phyloP scores from a whole-genome alignment of 352 stramenopile species.

The Globisporangium viniferum region DNA sequence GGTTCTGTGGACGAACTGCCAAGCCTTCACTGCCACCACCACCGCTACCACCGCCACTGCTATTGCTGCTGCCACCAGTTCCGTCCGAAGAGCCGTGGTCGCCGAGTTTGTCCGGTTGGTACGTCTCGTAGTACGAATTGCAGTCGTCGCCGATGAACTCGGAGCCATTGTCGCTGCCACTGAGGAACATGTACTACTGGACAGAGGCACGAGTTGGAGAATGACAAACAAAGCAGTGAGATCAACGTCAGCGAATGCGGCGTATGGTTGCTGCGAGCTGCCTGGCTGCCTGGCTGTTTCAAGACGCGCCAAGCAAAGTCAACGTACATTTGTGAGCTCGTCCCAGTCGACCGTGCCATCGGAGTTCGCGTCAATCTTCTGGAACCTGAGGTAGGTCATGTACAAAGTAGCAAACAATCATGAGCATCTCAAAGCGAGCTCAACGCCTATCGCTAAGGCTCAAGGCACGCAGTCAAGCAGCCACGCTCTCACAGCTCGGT shows the following conservation, averaged over 20 bases:
- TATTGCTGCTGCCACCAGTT: background rate
- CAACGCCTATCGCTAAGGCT: background rate
- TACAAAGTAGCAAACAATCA: background rate
- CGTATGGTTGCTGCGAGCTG: background rate
- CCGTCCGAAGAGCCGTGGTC: conserved; percentile 17
- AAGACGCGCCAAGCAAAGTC: background rate
- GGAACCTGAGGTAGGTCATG: conserved; percentile 39
- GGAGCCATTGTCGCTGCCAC: conserved; percentile 53
- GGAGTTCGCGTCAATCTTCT: conserved; percentile 88
- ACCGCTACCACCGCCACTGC: background rate
- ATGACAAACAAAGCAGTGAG: background rate
- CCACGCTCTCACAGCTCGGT: conserved; percentile 59
- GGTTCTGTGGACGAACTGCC: conserved; percentile 22
- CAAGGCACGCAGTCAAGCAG: background rate
- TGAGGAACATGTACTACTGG: conserved; percentile 82
- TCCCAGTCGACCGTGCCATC: conserved; percentile 88
- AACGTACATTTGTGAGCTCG: conserved; percentile 78
- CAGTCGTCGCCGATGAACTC: conserved; percentile 65
- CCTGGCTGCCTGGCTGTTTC: background rate
- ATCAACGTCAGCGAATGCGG: background rate
- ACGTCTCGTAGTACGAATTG: conserved; percentile 62
- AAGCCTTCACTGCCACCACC: background rate
- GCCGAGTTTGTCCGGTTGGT: conserved; percentile 50
- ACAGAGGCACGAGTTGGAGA: conserved; percentile 1
- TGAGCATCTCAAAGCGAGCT: background rate